Percentiles rank a stretch among this genome's conserved stretches.
These are phyloP conservation scores for Phoma sp. DNA, from an alignment of 2,329 filamentous ascomycete genomes.

Conservation along the genomic window DNA sequence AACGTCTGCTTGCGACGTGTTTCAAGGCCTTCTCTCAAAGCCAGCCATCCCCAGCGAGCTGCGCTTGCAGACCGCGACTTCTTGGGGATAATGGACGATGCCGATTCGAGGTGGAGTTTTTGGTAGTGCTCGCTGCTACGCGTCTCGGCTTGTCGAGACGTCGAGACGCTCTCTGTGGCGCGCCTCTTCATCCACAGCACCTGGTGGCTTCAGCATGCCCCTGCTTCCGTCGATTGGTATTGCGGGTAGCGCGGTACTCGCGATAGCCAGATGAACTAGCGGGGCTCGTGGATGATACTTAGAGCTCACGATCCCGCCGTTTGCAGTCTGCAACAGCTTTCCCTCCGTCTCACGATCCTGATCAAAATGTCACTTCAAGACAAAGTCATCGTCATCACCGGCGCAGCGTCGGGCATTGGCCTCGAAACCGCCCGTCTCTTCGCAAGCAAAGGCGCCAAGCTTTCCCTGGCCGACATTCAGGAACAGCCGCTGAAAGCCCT, in stretches of 20 bases:
- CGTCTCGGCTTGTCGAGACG: background rate
- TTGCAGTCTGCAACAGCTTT: background rate
- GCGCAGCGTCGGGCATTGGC: constrained; percentile 42
- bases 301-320: background rate
- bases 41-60: background rate
- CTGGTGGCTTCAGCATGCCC: background rate
- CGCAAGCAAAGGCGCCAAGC: constrained; percentile 36
- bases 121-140: background rate
- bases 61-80: background rate
- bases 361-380: constrained; percentile 32
- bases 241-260: background rate
- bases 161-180: background rate
- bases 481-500: constrained; percentile 33
- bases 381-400: constrained; percentile 43
- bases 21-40: background rate
- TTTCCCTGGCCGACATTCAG: constrained; percentile 43
- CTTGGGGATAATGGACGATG: background rate
- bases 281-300: constrained; percentile 3
- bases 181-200: background rate
- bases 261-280: background rate
- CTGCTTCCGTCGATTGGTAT: background rate
- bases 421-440: constrained; percentile 36
- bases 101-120: background rate
- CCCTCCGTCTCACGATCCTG: background rate
- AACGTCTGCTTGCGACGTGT: background rate